Base-by-base conservation (phyloP, 1,284 basidiomycete species). In the Marasmius fiardii region DNA sequence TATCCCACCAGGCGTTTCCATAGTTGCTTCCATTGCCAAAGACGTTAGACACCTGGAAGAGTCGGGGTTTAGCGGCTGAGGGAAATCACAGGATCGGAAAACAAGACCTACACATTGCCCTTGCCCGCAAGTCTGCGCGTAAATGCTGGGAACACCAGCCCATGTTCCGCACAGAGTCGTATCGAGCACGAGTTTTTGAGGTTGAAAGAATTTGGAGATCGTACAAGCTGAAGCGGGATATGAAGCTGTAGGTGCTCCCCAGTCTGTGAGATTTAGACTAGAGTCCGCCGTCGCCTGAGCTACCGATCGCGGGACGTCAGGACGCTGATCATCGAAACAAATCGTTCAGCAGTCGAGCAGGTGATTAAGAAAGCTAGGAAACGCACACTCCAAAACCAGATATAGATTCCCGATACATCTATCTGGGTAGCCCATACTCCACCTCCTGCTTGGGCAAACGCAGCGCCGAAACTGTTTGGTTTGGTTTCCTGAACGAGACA, bases 331-430 rank as follows among this genome's bases (percentile, higher is more conserved):
- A 52, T 33, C 12, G 37, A 21, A 11, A n/a, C 18, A 6, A 28
- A n/a, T 31, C 21, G 60, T 35, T 67, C 7, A 39, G 16, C 53
- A 53, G 45, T 48, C 43, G 43, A 16, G 23, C 33, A 53, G n/a
- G 23, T 21, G 35, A 51, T 44, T 28, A 35, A 34, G 33, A 14
- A 10, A 31, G 4, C 5, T 10, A 31, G 10, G 10, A 5, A 53
- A 72, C 77, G 59, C 62, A 83, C 81, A 52, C 73, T 76, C 77
- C 82, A 83, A 72, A 85, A 88, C 86, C 86, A 89, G 45, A 88
- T 81, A 63, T 78, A 69, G 59, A 78, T 74, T 5, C 82, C 82
- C 23, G 76, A 64, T 4, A 73, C 69, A 52, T 86, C 81, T 62
- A 85, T 81, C 67, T 86, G 83, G 1, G 78, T 69, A 10, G 84